phyloP scores from a whole-genome alignment of 805 yeast genomes.

The Pichia heedii region DNA sequence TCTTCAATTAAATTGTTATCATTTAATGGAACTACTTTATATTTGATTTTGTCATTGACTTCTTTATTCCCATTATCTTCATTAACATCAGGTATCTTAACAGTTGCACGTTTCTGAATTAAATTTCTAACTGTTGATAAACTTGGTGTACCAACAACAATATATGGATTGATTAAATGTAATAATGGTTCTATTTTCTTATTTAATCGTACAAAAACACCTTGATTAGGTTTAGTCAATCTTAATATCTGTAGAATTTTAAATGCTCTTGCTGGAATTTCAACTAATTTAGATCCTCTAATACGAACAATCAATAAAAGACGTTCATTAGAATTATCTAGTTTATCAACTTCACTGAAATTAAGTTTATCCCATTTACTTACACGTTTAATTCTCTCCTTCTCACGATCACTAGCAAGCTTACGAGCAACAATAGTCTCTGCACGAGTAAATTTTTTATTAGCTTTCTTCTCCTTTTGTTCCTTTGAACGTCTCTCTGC shows the following conservation, averaged over 20 bases:
- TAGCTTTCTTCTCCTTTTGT: slow-evolving; percentile 32
- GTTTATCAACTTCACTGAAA: slow-evolving; percentile 20
- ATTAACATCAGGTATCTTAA: slow-evolving; percentile 25
- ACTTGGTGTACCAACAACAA: slow-evolving; percentile 70
- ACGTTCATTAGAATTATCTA: slow-evolving; percentile 29
- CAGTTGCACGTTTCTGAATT: slow-evolving; percentile 68
- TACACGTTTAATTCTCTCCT: slow-evolving; percentile 57
- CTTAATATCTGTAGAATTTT: slow-evolving; percentile 54
- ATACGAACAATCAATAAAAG: slow-evolving; percentile 61
- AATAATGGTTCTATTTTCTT: slow-evolving; percentile 51
- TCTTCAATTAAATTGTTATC: slow-evolving; percentile 73
- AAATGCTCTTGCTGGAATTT: slow-evolving; percentile 55
- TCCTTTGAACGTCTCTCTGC: slow-evolving; percentile 36
- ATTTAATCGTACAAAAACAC: slow-evolving; percentile 62
- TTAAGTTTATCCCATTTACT: slow-evolving; percentile 38
- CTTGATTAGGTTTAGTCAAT: slow-evolving; percentile 51
- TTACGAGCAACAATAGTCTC: slow-evolving; percentile 64
- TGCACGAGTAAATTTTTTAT: slow-evolving; percentile 58
- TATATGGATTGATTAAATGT: slow-evolving; percentile 62
- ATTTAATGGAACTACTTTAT: slow-evolving; percentile 42
- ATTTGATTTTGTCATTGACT: slow-evolving; percentile 9
- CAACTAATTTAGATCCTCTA: slow-evolving; percentile 54
- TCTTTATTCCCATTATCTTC: slow-evolving; percentile 17
- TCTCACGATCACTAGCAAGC: slow-evolving; percentile 57
- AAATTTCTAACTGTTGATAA: slow-evolving; percentile 61